A percentile compares a stretch with the other conserved stretches of the same genome.
Conservation (phyloP, 805 yeast species). For the Zygotorulaspora chibaensis region DNA sequence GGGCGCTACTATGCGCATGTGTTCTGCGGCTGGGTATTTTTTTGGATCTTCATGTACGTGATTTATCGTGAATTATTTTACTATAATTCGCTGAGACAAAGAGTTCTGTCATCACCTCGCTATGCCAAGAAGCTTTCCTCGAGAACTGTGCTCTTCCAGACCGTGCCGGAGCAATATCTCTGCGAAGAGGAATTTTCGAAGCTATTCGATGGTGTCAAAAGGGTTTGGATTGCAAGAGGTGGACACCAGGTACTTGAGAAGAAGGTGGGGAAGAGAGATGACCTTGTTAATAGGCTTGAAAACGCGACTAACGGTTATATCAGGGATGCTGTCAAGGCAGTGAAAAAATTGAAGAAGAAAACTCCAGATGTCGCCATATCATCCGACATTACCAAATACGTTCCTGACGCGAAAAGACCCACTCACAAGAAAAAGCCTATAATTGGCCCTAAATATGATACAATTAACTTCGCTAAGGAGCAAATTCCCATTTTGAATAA, state of each 20-base stretch:
- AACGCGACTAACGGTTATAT: constrained; percentile 56
- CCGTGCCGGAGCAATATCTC: constrained; percentile 71
- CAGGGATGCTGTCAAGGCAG: constrained; percentile 55
- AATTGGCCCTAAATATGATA: constrained; percentile 59
- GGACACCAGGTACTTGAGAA: constrained; percentile 47
- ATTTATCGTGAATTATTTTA: constrained; percentile 79
- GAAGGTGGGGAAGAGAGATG: constrained; percentile 55
- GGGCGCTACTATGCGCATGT: constrained; percentile 83
- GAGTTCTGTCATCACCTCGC: constrained; percentile 74
- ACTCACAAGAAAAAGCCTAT: constrained; percentile 40
- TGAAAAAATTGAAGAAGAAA: constrained; percentile 65
- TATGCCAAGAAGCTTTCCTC: constrained; percentile 71
- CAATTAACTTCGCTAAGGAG: constrained; percentile 53
- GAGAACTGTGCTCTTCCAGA: constrained; percentile 78
- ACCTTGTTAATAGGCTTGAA: constrained; percentile 61
- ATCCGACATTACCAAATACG: constrained; percentile 50
- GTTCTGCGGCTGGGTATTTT: constrained; percentile 73
- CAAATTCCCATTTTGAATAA: constrained; percentile 52
- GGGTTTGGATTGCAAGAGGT: constrained; percentile 76
- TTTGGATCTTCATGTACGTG: constrained; percentile 62
- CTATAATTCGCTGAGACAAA: constrained; percentile 71
- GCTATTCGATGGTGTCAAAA: constrained; percentile 76
- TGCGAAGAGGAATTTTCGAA: constrained; percentile 69
- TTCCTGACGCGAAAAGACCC: constrained; percentile 69
- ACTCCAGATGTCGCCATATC: constrained; percentile 38